Base-by-base conservation (phyloP, 257 asterid species). In the Rubia yunnanensis region DNA sequence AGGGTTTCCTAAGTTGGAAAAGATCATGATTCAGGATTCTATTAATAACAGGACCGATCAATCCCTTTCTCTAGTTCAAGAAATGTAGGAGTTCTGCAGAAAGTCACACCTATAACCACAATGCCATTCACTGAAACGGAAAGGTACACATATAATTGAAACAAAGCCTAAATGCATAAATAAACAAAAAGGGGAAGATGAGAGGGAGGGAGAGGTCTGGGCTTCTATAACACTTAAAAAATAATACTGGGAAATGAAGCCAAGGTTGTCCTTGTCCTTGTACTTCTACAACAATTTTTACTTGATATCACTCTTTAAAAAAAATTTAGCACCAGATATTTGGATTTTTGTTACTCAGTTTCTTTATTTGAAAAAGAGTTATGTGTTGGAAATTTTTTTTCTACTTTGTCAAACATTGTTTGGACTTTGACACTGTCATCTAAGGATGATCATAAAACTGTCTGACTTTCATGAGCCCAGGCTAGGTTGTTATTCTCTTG, bases 211-310 rank as follows among this genome's bases (percentile, higher is more conserved):
- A 7, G 15, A 52, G 10, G 0, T 56, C 7, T 20, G 28, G 17
- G 7, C 59, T 48, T 36, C 5, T 20, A 52, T 24, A 22, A 41
- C 5, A 78, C 96, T 77, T 77, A n/a, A n/a, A 92, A 97, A 75
- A 34, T 92, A 97, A 74, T 86, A 63, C 44, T 79, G 95, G 22
- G 99, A 88, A 66, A 92, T 85, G 69, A 92, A 92, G 70, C 99
- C 99, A 76, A 71, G 82, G 60, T 89, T 76, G 55, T 87, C 88
- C 65, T 65, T 72, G 57, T 77, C 78, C 71, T 86, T 83, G 18
- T 39, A 39, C 48, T 11, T 1, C 0, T 10, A 39, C 2, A 11
- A 41, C 49, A 41, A 41, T 11, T 1, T 41, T 41, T 41, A 13
- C 49, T 41, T 13, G 49, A 14, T 41, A 41, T 41, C 5, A n/a